Base-by-base conservation (phyloP, 768 basidiomycete genomes). In the Tricholomella constricta region DNA sequence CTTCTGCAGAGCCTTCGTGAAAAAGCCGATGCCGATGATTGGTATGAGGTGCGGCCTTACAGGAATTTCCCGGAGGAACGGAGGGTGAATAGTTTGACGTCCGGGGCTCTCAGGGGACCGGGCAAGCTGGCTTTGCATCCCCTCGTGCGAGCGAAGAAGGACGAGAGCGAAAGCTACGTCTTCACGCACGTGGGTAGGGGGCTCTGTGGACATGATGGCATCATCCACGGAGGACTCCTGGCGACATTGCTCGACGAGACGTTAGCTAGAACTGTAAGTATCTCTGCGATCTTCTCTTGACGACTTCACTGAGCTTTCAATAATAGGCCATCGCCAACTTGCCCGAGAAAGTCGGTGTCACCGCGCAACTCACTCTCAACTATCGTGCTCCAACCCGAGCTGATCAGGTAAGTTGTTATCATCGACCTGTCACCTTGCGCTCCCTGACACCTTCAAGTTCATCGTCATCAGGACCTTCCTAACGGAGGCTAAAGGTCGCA, bases 131-230 rank as follows among this genome's bases (percentile, higher is more conserved):
- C 94, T 0, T 66, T 96, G 51, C 76, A 79, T 17, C 94, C 94
- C 2, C 64, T 98, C 3, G 82, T 92, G 10, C 80, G 94, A 19
- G 82, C 82, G 15, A 82, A 76, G 61, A 76, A 73, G 50, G 93
- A 97, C 70, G 91, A 94, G 65, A 77, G 76, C 10, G 91, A 93
- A 70, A 81, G 82, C 9, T 64, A 84, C 23, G 75, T 84, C 5
- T 73, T 97, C 54, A 50, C 94, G 1, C 96, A 98, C 62, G 75
- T 97, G 2, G 96, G 96, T 1, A 72, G 89, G 36, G 89, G 86
- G 2, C 56, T 98, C 46, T 98, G 96, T 64, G 95, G 91, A 3
- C 89, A 96, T 57, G 94, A 96, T 69, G 96, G 96, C 0, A 94
- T 99, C 55, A 74, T 98, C 2, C 96, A 99, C 61, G 96, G 96